phyloP scores from a whole-genome alignment of 169 alveolate species.

The Blepharisma undulans region DNA sequence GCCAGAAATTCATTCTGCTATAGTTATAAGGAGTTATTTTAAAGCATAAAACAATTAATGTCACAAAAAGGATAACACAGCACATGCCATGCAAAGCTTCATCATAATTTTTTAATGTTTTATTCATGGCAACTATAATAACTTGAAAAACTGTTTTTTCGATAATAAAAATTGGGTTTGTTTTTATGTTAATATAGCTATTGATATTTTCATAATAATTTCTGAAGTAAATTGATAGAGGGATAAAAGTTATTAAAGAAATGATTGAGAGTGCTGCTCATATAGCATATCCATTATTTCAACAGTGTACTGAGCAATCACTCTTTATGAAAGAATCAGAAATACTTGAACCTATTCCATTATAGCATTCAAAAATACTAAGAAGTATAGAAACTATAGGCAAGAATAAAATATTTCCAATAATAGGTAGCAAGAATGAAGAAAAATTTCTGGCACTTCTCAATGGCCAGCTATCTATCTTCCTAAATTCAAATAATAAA shows the following conservation, averaged over 20 bases:
- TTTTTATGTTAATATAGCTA: neutral
- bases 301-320: neutral
- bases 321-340: neutral
- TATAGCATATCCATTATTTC: neutral
- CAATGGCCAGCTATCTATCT: too few species aligned
- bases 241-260: neutral
- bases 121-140: neutral
- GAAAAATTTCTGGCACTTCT: too few species aligned
- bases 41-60: neutral
- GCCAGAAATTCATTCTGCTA: neutral
- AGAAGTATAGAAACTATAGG: neutral
- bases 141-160: neutral
- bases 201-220: neutral
- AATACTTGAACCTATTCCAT: neutral
- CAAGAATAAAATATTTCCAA: neutral
- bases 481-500: too few species aligned
- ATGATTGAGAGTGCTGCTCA: neutral
- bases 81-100: neutral
- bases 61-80: neutral
- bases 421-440: too few species aligned
- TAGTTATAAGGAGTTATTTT: neutral
- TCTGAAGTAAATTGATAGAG: neutral
- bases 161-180: neutral
- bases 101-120: neutral
- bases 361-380: constrained; percentile 19